phyloP scores from a whole-genome alignment of 179 eudicot genomes.

The Corrigiola litoralis region DNA sequence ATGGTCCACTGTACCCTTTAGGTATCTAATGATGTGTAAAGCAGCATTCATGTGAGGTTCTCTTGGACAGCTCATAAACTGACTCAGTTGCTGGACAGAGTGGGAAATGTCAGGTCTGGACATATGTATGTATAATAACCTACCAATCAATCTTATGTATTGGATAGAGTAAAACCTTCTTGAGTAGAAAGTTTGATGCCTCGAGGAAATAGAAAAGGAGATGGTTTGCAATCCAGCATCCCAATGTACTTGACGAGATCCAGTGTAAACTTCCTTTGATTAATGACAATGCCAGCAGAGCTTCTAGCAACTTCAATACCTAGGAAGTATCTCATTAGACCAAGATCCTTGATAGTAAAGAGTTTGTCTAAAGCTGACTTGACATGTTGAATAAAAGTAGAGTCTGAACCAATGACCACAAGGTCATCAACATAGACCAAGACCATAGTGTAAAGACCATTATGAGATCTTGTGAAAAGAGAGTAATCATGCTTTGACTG shows the following conservation, averaged over 20 bases:
- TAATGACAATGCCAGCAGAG: neutral
- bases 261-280: neutral
- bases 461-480: neutral
- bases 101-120: neutral
- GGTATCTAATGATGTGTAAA: neutral
- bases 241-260: neutral
- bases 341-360: neutral
- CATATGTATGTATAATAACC: neutral
- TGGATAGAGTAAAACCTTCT: neutral
- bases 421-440: conserved; percentile 2
- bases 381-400: too few species aligned
- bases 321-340: neutral
- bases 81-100: neutral
- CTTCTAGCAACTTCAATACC: neutral
- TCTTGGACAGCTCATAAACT: neutral
- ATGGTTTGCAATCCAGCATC: neutral
- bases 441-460: neutral
- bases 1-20: neutral
- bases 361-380: neutral
- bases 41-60: neutral
- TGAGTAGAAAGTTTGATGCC: neutral
- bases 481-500: neutral
- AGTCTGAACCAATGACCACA: neutral
- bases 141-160: neutral
- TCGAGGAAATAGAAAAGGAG: neutral